phyloP scores from a whole-genome alignment of 768 basidiomycete genomes.

The Trametes maxima region DNA sequence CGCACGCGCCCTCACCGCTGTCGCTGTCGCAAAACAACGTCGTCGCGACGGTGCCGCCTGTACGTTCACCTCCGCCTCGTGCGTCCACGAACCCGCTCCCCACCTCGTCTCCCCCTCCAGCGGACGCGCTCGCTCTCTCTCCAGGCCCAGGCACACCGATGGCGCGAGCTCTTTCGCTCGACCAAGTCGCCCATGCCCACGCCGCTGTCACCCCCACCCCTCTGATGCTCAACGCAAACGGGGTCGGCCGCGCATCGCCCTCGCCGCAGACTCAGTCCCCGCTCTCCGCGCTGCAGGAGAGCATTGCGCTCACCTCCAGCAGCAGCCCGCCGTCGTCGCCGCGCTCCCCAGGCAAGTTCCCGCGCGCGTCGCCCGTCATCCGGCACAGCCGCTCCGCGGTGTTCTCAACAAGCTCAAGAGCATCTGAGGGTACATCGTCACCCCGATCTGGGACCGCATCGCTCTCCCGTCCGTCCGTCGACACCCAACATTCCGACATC shows the following conservation, averaged over 20 bases:
- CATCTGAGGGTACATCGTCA: constrained; percentile 6
- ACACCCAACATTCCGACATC: constrained; percentile 31
- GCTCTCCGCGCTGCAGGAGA: constrained; percentile 16
- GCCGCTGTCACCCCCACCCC: constrained; percentile 3
- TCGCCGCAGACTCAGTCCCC: constrained; percentile 16
- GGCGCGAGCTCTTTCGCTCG: constrained; percentile 19
- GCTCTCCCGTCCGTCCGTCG: constrained; percentile 22
- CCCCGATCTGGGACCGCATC: constrained; percentile 19
- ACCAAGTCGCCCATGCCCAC: constrained; percentile 4
- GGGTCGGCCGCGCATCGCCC: constrained; percentile 5
- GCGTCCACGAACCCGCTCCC: constrained; percentile 22
- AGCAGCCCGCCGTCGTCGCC: constrained; percentile 24
- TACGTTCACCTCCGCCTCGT: constrained; percentile 23
- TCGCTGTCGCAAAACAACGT: constrained; percentile 47
- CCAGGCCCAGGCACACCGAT: constrained; percentile 10
- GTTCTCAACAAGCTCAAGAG: constrained; percentile 15
- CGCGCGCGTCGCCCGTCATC: constrained; percentile 14
- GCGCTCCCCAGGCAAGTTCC: constrained; percentile 13
- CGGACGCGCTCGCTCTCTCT: constrained; percentile 16
- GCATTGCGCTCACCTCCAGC: constrained; percentile 7
- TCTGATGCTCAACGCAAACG: not conserved
- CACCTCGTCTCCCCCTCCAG: constrained; percentile 19
- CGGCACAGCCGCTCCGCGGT: constrained; percentile 26
- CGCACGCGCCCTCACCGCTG: constrained; percentile 45
- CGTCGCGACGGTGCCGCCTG: constrained; percentile 21